A percentile compares a stretch with the other conserved stretches of the same genome.
Conservation (phyloP, 108 stramenopile species). For the Cyclotella atomus region DNA sequence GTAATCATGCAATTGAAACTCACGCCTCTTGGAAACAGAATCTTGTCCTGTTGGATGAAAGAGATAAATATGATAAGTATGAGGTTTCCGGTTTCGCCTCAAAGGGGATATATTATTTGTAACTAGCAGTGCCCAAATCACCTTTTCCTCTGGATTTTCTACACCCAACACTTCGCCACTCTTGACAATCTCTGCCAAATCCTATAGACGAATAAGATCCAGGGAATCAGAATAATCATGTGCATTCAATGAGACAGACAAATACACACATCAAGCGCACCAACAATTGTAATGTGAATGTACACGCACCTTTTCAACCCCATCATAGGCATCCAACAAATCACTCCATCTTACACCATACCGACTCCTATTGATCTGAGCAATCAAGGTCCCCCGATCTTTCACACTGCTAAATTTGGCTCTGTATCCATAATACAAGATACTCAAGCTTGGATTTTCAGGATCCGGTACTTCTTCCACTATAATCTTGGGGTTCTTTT, state of each 20-base stretch:
- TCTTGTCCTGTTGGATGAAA: constrained; percentile 7
- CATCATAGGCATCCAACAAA: constrained; percentile 78
- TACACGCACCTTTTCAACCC: constrained; percentile 48
- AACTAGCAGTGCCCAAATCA: too few species aligned
- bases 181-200: constrained; percentile 65
- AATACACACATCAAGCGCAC: too few species aligned
- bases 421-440: constrained; percentile 77
- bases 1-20: not conserved
- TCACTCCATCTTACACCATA: constrained; percentile 69
- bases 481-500: constrained; percentile 71
- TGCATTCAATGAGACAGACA: too few species aligned
- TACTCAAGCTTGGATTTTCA: constrained; percentile 73
- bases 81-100: too few species aligned
- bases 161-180: constrained; percentile 82
- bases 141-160: constrained; percentile 75
- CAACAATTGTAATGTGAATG: not conserved
- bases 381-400: constrained; percentile 66
- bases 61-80: not conserved
- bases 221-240: too few species aligned
- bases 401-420: constrained; percentile 75
- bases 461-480: constrained; percentile 85
- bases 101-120: too few species aligned
- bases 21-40: constrained; percentile 78
- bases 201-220: constrained; percentile 21
- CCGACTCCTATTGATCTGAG: constrained; percentile 82